A percentile compares a stretch with the other conserved stretches of the same genome.
Conservation (phyloP, 2,329 filamentous ascomycete species). For the Neurospora crassa region DNA sequence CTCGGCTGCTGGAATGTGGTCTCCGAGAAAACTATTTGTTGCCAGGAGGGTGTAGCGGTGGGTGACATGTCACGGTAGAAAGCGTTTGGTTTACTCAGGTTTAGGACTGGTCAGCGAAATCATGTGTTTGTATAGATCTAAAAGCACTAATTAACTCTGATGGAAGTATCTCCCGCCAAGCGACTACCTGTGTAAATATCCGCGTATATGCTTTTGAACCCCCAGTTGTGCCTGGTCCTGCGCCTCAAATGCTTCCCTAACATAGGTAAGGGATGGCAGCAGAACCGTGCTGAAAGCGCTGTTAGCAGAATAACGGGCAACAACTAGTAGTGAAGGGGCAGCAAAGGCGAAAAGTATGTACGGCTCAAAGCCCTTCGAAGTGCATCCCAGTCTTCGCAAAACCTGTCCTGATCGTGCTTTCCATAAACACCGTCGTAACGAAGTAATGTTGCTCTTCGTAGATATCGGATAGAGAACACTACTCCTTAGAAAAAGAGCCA, state of each 20-base stretch:
- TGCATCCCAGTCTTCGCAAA: background rate
- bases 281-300: background rate
- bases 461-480: background rate
- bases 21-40: background rate
- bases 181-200: background rate
- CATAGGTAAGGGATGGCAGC: background rate
- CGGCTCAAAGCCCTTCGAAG: background rate
- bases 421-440: background rate
- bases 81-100: background rate
- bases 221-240: background rate
- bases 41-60: background rate
- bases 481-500: background rate
- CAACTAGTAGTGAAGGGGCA: background rate
- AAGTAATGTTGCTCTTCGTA: background rate
- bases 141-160: background rate
- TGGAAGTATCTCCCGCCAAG: background rate
- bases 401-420: background rate
- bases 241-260: background rate
- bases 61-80: background rate
- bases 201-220: background rate
- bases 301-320: background rate
- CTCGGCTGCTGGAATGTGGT: background rate
- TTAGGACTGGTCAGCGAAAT: background rate
- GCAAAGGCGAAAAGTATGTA: background rate
- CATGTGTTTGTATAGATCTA: background rate